These are phyloP conservation scores for Spirogloea muscicola DNA, from an alignment of 139 green algal species.

Conservation along the genomic window DNA sequence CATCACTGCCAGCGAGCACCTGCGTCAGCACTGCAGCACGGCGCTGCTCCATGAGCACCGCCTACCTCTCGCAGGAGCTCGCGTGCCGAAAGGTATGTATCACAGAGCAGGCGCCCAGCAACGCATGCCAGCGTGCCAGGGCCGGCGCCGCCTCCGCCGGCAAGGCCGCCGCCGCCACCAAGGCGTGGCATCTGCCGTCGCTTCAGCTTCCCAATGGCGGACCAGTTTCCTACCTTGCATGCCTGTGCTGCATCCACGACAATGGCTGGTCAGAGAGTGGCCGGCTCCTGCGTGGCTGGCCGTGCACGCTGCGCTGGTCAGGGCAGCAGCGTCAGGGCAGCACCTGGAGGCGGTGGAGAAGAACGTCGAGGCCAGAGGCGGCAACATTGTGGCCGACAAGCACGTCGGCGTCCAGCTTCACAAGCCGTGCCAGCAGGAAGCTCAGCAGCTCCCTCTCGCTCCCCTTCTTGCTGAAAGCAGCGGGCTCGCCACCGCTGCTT, in stretches of 20 bases:
- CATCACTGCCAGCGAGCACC: too few relatives aligned
- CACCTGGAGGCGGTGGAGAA: conserved; percentile 86
- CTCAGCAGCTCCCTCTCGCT: conserved; percentile 84
- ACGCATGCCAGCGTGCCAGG: conserved; percentile 62
- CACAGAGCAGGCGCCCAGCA: conserved; percentile 85
- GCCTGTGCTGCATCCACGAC: conserved; percentile 59
- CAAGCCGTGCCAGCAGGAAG: conserved; percentile 75
- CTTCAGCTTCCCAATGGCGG: conserved; percentile 86
- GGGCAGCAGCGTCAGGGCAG: too few relatives aligned
- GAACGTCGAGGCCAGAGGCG: conserved; percentile 83
- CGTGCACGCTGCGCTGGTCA: too few relatives aligned
- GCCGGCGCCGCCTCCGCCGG: conserved; percentile 79
- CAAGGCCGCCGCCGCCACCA: conserved; percentile 64
- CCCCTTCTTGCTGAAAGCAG: conserved; percentile 29
- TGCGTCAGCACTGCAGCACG: too few relatives aligned
- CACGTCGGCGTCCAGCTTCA: conserved; percentile 85
- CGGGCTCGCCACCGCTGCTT: not conserved
- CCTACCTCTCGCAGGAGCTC: conserved; percentile 79
- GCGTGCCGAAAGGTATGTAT: conserved; percentile 89
- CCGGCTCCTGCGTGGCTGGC: too few relatives aligned
- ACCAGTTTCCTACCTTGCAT: conserved; percentile 88
- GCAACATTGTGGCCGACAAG: conserved; percentile 94
- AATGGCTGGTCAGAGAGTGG: too few relatives aligned
- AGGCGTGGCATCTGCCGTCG: conserved; percentile 78
- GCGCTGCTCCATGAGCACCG: too few relatives aligned